These are phyloP conservation scores for Nemania sp. DNA, from an alignment of 2,329 filamentous ascomycete genomes.

Conservation along the genomic window DNA sequence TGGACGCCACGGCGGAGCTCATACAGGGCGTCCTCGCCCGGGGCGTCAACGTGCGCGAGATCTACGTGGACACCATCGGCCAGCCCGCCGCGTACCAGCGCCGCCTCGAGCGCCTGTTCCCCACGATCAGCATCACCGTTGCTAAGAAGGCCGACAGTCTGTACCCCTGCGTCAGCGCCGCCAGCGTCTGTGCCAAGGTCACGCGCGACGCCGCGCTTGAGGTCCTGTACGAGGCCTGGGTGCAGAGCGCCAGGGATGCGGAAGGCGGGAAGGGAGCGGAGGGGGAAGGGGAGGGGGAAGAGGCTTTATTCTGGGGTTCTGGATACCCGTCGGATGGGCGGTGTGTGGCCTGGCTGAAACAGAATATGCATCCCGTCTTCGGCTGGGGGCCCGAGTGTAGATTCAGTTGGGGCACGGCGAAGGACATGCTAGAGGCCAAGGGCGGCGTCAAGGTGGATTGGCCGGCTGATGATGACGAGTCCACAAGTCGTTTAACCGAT, in stretches of 20 bases:
- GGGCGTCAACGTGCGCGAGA: slow-evolving; percentile 85
- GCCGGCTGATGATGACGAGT: slow-evolving; percentile 79
- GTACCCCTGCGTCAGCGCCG: slow-evolving; percentile 92
- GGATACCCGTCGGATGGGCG: slow-evolving; percentile 91
- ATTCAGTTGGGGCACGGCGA: slow-evolving; percentile 96
- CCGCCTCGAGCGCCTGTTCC: slow-evolving; percentile 86
- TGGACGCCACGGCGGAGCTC: slow-evolving; percentile 88
- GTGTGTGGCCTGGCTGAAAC: slow-evolving; percentile 83
- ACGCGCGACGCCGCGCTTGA: slow-evolving; percentile 92
- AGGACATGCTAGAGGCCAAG: slow-evolving; percentile 89
- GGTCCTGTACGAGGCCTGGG: slow-evolving; percentile 73
- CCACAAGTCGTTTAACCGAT: slow-evolving; percentile 77
- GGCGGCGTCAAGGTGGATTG: slow-evolving; percentile 82
- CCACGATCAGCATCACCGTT: slow-evolving; percentile 78
- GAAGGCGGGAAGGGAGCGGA: slow-evolving; percentile 40
- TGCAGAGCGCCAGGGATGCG: slow-evolving; percentile 41
- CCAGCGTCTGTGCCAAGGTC: slow-evolving; percentile 95
- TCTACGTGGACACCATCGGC: slow-evolving; percentile 96
- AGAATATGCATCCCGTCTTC: slow-evolving; percentile 91
- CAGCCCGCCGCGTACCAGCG: slow-evolving; percentile 85
- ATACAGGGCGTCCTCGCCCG: slow-evolving; percentile 80
- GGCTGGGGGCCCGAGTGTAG: slow-evolving; percentile 94
- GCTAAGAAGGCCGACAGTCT: slow-evolving; percentile 93
- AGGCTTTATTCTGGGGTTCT: slow-evolving; percentile 79
- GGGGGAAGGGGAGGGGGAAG: slow-evolving; percentile 48